Evolutionary conservation across 768 basidiomycete genomes (phyloP).

Genomic region (Filobasidium wieringae): DNA sequence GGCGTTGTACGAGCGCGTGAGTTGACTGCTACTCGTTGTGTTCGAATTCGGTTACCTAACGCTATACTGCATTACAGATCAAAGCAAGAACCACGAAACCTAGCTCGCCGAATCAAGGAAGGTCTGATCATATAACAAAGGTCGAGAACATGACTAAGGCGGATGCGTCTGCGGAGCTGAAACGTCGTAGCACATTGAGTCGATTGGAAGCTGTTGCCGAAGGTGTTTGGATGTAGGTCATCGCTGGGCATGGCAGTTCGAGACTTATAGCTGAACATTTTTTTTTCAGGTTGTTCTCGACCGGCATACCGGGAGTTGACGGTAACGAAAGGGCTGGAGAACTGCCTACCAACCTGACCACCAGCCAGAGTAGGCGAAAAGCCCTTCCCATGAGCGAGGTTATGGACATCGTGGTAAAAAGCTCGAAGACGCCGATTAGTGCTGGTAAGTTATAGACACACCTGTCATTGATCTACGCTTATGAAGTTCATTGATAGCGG

Average conservation of each 20-base stretch:
- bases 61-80: slow-evolving; percentile 17
- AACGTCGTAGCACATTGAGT: slow-evolving; percentile 36
- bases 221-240: slow-evolving; percentile 37
- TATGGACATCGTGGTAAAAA: slow-evolving; percentile 36
- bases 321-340: no score
- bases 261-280: background rate
- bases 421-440: slow-evolving; percentile 38
- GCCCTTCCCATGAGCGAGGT: slow-evolving; percentile 37
- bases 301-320: no score
- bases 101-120: background rate
- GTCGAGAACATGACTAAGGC: slow-evolving; percentile 15
- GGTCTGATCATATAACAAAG: background rate
- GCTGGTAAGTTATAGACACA: slow-evolving; percentile 18
- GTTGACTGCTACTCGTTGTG: background rate
- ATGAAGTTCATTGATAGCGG: slow-evolving; percentile 19
- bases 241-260: background rate
- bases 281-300: slow-evolving; percentile 10
- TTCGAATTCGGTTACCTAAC: background rate
- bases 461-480: background rate
- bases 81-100: slow-evolving; percentile 27
- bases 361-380: slow-evolving; percentile 20
- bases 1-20: slow-evolving; percentile 35
- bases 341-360: background rate
- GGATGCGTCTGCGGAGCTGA: slow-evolving; percentile 31
- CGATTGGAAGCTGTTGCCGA: slow-evolving; percentile 37